phyloP scores from a whole-genome alignment of 2,329 filamentous ascomycete species.

The Hypoxylon sp. region DNA sequence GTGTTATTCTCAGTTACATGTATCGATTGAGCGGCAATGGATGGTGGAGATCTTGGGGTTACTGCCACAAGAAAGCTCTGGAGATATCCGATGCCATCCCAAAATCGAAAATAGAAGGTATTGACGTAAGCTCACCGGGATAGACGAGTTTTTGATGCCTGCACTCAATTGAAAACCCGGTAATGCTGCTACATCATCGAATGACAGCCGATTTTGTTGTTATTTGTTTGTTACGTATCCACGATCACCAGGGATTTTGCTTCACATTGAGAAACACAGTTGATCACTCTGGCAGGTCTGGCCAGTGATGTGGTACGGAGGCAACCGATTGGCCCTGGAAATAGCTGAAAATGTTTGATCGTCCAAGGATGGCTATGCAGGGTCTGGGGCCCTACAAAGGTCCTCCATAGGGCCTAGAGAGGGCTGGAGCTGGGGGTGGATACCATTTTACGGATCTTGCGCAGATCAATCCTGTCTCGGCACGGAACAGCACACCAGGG shows the following conservation, averaged over 20 bases:
- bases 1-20: neutral
- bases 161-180: conserved; percentile 8
- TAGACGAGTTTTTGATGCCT: conserved; percentile 7
- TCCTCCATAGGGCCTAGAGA: conserved; percentile 16
- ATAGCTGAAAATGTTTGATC: conserved; percentile 47
- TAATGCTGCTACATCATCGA: conserved; percentile 8
- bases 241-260: conserved; percentile 34
- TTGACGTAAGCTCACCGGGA: conserved; percentile 2
- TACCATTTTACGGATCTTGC: conserved; percentile 32
- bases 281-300: conserved; percentile 18
- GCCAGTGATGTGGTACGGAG: conserved; percentile 24
- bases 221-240: conserved; percentile 25
- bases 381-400: conserved; percentile 7
- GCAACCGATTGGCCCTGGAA: conserved; percentile 38
- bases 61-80: neutral
- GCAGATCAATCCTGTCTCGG: conserved; percentile 42
- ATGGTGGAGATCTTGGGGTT: neutral
- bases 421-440: conserved; percentile 15
- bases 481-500: conserved; percentile 36
- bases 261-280: conserved; percentile 33
- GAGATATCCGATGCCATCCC: neutral
- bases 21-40: neutral
- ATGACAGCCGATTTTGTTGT: conserved; percentile 5
- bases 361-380: conserved; percentile 36
- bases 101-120: neutral